phyloP scores from a whole-genome alignment of 192 early-diverging fungal genomes.

The Coemansia sp. region DNA sequence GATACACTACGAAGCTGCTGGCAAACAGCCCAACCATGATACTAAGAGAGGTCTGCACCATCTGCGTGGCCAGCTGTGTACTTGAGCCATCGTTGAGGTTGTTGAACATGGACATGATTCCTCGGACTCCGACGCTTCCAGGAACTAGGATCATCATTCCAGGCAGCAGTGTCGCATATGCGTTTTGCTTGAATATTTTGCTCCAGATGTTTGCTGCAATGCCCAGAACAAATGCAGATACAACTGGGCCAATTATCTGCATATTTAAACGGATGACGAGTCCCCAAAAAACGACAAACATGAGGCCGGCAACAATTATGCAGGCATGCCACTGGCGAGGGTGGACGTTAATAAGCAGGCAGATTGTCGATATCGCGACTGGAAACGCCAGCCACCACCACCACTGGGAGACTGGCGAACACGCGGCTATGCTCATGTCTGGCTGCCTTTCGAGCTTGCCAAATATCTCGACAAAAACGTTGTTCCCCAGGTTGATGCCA shows the following conservation, averaged over 20 bases:
- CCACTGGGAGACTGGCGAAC: constrained; percentile 30
- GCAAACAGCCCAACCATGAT: constrained; percentile 66
- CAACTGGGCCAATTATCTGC: constrained; percentile 55
- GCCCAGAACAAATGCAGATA: constrained; percentile 73
- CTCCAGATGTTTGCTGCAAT: constrained; percentile 71
- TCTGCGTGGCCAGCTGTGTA: constrained; percentile 41
- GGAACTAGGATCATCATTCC: constrained; percentile 81
- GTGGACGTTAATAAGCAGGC: constrained; percentile 56
- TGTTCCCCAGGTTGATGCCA: constrained; percentile 61
- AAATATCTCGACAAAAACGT: constrained; percentile 57
- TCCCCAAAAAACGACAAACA: constrained; percentile 61
- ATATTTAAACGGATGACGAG: constrained; percentile 56
- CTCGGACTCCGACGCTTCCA: constrained; percentile 67
- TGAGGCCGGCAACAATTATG: constrained; percentile 59
- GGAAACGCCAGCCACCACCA: constrained; percentile 60
- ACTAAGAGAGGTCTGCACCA: constrained; percentile 58
- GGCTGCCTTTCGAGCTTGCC: constrained; percentile 28
- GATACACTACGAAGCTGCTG: constrained; percentile 58
- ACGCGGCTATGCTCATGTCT: constrained; percentile 16
- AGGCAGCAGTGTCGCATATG: constrained; percentile 70
- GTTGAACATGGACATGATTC: constrained; percentile 59
- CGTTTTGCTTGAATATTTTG: constrained; percentile 57
- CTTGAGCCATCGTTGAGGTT: constrained; percentile 35
- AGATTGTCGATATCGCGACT: constrained; percentile 48
- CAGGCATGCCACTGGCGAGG: constrained; percentile 66